Conservation (phyloP, 2,329 filamentous ascomycete species). For the Aspergillus clavatus region DNA sequence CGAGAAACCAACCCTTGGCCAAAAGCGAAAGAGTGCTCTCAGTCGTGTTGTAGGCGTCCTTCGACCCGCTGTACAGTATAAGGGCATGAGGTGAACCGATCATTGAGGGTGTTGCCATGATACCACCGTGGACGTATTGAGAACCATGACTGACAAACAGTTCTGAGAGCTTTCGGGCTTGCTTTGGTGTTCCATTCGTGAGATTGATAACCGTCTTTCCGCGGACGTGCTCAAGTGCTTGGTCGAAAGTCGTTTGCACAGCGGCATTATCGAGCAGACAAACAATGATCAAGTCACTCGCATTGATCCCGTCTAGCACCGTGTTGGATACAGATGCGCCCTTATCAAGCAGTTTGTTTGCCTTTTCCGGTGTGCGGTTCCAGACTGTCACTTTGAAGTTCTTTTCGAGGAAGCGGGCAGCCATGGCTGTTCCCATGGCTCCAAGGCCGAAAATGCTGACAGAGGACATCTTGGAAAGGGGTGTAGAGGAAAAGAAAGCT, state of each 20-base stretch:
- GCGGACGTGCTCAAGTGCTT: not conserved
- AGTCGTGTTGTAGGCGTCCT: not conserved
- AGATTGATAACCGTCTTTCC: constrained; percentile 10
- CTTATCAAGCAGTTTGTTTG: constrained; percentile 2
- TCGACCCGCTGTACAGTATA: constrained; percentile 5
- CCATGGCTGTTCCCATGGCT: constrained; percentile 11
- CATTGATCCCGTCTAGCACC: not conserved
- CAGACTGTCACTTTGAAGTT: constrained; percentile 8
- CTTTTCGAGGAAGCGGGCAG: constrained; percentile 5
- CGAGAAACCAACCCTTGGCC: constrained; percentile 5
- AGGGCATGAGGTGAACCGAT: constrained; percentile 8
- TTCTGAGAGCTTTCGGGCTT: constrained; percentile 6
- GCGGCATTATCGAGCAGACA: constrained; percentile 9
- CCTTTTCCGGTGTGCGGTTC: constrained; percentile 10
- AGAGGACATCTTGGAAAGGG: not conserved
- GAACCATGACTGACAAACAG: constrained; percentile 1
- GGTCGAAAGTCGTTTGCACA: constrained; percentile 1
- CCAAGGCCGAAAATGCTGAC: constrained; percentile 13
- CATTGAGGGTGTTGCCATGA: constrained; percentile 12
- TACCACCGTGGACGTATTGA: constrained; percentile 11
- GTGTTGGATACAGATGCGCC: constrained; percentile 4
- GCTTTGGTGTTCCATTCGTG: constrained; percentile 10
- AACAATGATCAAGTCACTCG: constrained; percentile 7
- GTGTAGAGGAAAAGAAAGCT: not conserved
- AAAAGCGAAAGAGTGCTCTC: constrained; percentile 1